Percentiles rank a stretch among this genome's conserved stretches.
Evolutionary conservation across 2,329 filamentous ascomycete genomes (phyloP).

Genomic region (Clonostachys chloroleuca): DNA sequence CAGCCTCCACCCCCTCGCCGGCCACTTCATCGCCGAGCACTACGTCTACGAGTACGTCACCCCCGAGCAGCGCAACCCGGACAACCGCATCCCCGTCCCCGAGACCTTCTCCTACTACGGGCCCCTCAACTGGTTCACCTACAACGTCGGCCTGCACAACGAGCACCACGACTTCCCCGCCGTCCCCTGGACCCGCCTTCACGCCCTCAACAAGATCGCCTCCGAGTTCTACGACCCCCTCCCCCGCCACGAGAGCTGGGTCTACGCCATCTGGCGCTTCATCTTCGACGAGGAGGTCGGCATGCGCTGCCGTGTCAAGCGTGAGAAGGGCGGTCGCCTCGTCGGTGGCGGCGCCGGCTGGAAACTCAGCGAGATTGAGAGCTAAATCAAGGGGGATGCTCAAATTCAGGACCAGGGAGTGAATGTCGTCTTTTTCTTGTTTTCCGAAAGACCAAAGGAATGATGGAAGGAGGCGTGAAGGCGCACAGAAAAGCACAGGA

Average conservation of each 20-base stretch:
- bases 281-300: constrained; percentile 87
- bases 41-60: constrained; percentile 71
- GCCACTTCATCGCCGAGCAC: constrained; percentile 98
- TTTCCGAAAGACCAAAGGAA: no score
- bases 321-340: constrained; percentile 68
- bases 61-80: constrained; percentile 48
- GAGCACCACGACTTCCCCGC: constrained; percentile 99
- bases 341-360: constrained; percentile 51
- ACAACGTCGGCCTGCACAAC: constrained; percentile 97
- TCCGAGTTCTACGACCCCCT: constrained; percentile 88
- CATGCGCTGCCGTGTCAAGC: constrained; percentile 88
- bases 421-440: no score
- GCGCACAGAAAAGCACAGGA: no score
- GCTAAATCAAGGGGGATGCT: constrained; percentile 24
- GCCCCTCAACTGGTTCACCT: constrained; percentile 83
- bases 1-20: constrained; percentile 87
- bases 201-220: constrained; percentile 72
- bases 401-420: no score
- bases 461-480: no score
- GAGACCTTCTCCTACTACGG: constrained; percentile 99
- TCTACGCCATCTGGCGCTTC: constrained; percentile 92
- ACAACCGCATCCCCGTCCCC: constrained; percentile 64
- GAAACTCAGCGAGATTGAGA: constrained; percentile 67
- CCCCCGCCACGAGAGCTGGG: constrained; percentile 86
- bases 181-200: constrained; percentile 87